A percentile compares a stretch with the other conserved stretches of the same genome.
phyloP scores from a whole-genome alignment of 2,329 filamentous ascomycete species.

The Hypoxylon sp. region DNA sequence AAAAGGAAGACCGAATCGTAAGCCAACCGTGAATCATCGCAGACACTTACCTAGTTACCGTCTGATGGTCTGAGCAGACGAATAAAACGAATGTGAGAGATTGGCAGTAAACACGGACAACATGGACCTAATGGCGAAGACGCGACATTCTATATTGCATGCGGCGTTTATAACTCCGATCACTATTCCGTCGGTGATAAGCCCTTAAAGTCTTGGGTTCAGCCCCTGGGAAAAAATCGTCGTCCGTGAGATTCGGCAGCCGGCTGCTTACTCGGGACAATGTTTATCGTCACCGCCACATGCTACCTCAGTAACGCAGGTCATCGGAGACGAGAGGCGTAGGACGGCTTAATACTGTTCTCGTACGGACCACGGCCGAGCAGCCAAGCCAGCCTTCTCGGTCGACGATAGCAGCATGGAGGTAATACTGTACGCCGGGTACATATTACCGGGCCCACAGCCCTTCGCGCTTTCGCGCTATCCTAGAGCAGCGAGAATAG shows the following conservation, averaged over 20 bases:
- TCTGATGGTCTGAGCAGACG: background rate
- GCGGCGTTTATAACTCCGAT: background rate
- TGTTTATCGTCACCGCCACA: background rate
- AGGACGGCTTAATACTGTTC: constrained; percentile 16
- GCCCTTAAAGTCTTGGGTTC: background rate
- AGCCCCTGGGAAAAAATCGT: background rate
- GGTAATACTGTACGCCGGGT: too few species aligned
- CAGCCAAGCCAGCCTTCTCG: background rate
- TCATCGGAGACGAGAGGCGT: background rate
- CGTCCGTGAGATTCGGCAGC: constrained; percentile 1
- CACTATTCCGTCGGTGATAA: background rate
- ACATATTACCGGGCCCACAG: constrained; percentile 10
- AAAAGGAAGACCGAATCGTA: too few species aligned
- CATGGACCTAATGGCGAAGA: too few species aligned
- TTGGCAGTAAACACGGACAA: background rate
- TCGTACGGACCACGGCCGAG: background rate
- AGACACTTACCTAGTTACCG: background rate
- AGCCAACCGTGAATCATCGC: too few species aligned
- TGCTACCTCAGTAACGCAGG: too few species aligned
- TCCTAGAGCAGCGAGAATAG: background rate
- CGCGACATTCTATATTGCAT: background rate
- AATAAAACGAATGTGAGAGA: background rate
- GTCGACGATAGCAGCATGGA: too few species aligned
- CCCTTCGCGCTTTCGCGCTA: constrained; percentile 16
- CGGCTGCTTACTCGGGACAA: constrained; percentile 6